A percentile compares a stretch with the other conserved stretches of the same genome.
Conservation (phyloP, 495 filamentous ascomycete species). For the Neurospora sublineolata region DNA sequence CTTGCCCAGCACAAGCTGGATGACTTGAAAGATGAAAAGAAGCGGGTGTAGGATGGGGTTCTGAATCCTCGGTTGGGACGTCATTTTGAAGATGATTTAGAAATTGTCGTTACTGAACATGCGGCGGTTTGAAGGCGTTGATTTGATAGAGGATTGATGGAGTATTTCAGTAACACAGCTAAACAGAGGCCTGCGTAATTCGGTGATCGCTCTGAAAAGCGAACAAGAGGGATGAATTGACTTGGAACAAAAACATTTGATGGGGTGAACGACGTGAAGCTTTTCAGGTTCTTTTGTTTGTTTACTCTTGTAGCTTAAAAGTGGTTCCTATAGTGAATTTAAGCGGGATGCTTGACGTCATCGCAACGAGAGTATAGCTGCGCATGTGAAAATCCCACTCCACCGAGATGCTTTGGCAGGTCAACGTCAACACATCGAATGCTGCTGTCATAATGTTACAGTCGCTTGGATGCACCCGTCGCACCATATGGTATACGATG, state of each 20-base stretch:
- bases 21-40: conserved; percentile 50
- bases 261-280: neutral
- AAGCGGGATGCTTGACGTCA: neutral
- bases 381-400: neutral
- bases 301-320: neutral
- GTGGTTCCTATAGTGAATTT: neutral
- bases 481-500: neutral
- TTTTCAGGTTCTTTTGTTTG: neutral
- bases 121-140: neutral
- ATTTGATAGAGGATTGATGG: neutral
- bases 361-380: neutral
- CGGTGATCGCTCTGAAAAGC: neutral
- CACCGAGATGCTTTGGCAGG: neutral
- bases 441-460: neutral
- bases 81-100: neutral
- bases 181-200: neutral
- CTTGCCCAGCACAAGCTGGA: conserved; percentile 55
- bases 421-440: neutral
- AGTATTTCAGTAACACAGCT: neutral
- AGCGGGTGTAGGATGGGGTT: conserved; percentile 31
- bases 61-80: neutral
- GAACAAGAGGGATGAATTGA: neutral
- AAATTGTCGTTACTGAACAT: neutral
- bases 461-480: neutral
- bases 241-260: neutral